Evolutionary conservation across 495 filamentous ascomycete genomes (phyloP).

Genomic region (Lasiosphaeria ovina): DNA sequence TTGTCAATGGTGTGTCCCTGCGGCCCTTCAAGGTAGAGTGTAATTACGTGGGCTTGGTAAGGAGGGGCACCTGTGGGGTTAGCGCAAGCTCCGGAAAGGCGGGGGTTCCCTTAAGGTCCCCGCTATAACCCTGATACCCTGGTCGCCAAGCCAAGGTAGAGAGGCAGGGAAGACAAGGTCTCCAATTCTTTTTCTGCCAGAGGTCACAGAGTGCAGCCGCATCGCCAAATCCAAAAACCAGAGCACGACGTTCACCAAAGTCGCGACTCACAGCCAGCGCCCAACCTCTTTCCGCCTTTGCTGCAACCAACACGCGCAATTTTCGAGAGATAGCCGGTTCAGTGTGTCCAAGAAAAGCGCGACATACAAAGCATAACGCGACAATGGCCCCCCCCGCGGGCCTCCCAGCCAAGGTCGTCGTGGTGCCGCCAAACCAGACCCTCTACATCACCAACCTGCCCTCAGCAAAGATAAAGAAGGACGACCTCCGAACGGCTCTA

Average conservation of each 20-base stretch:
- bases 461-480: slow-evolving; percentile 77
- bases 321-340: background rate
- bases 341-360: background rate
- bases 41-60: no score
- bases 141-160: background rate
- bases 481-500: slow-evolving; percentile 75
- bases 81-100: no score
- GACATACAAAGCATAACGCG: background rate
- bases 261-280: background rate
- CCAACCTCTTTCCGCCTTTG: background rate
- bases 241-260: background rate
- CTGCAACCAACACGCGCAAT: background rate
- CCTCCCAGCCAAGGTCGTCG: slow-evolving; percentile 43
- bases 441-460: slow-evolving; percentile 86
- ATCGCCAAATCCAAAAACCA: background rate
- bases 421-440: slow-evolving; percentile 47
- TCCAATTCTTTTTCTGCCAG: background rate
- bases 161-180: background rate
- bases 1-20: slow-evolving; percentile 10
- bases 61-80: slow-evolving; percentile 12
- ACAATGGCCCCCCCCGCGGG: slow-evolving; percentile 36
- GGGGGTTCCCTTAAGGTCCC: no score
- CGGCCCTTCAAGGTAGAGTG: background rate
- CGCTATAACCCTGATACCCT: no score
- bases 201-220: background rate